Base-by-base conservation (phyloP, 169 alveolate genomes). In the Amoebophrya sp. region DNA sequence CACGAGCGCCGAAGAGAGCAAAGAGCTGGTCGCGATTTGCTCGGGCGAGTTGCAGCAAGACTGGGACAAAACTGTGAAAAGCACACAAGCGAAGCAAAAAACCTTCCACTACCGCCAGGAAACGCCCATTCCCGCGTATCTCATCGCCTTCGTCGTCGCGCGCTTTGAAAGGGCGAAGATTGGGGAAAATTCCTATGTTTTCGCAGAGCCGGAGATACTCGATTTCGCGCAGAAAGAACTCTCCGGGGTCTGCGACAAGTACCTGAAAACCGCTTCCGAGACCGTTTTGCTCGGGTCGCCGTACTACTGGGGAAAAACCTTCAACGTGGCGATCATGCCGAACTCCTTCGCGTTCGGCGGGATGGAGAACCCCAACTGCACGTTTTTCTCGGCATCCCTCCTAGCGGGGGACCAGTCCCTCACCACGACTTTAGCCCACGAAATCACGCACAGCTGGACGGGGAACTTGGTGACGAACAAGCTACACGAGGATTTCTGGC, bases 341-440 rank as follows among this genome's bases (percentile, higher is more conserved):
- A 93, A 96, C 40, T 95, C 97, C 23, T 97, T 97, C 95, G 97
- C 97, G 18, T 96, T 92, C 93, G 98, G 98, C n/a, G 98, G 98
- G 2, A 97, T 97, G 98, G 98, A 97, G 90, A 97, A 97, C 91
- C 98, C 98, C 0, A 95, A 95, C 77, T 91, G 95, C 53, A 95
- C 97, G 33, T 96, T 96, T 23, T 77, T 77, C 7, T 95, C 94
- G 40, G 97, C 98, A 0, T 94, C 97, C 23, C 90, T 97, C 77
- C 91, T 97, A 25, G 96, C 96, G 38, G 98, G 98, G 39, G 98
- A 97, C 92, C 95, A 94, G 77, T 93, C 97, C 89, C 93, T 93
- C 29, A 95, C 95, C 10, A 91, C 94, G 40, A 96, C 96, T 14
- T 92, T 96, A 14, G 96, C 97, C 40, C 98, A 97, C 92, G 98